These are phyloP conservation scores for Coprinopsis strossmayeri DNA, from an alignment of 768 basidiomycete genomes.

Conservation along the genomic window DNA sequence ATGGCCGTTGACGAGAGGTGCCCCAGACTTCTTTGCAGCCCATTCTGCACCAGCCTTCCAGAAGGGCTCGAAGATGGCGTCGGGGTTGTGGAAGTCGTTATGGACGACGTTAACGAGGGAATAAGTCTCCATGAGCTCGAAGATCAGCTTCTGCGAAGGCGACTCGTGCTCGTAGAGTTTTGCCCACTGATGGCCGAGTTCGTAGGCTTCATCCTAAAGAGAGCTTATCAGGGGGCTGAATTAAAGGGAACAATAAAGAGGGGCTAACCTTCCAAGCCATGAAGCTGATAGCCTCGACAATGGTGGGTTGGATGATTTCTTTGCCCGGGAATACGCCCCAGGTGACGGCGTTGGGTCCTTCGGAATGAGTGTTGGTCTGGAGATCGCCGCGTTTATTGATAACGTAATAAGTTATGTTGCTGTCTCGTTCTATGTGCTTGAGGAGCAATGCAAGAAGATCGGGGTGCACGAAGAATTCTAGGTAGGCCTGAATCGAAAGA, in stretches of 20 bases:
- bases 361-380: slow-evolving; percentile 89
- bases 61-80: slow-evolving; percentile 87
- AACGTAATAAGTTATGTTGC: slow-evolving; percentile 91
- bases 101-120: slow-evolving; percentile 95
- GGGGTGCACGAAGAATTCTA: slow-evolving; percentile 90
- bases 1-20: slow-evolving; percentile 35
- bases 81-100: slow-evolving; percentile 84
- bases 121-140: slow-evolving; percentile 70
- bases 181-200: slow-evolving; percentile 90
- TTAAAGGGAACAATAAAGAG: background rate
- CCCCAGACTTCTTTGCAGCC: background rate
- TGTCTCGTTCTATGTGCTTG: slow-evolving; percentile 78
- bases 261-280: slow-evolving; percentile 90
- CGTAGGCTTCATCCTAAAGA: slow-evolving; percentile 76
- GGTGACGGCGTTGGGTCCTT: slow-evolving; percentile 97
- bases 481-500: slow-evolving; percentile 63
- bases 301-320: slow-evolving; percentile 93
- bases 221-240: slow-evolving; percentile 7
- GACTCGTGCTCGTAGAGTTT: slow-evolving; percentile 76
- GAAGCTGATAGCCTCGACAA: slow-evolving; percentile 95
- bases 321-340: slow-evolving; percentile 99
- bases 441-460: slow-evolving; percentile 66
- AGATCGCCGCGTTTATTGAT: slow-evolving; percentile 96
- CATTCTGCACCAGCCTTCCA: slow-evolving; percentile 64
- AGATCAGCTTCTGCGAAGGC: slow-evolving; percentile 67